Base-by-base conservation (phyloP, 805 yeast species). In the Cyberlindnera samutprakarnensis region DNA sequence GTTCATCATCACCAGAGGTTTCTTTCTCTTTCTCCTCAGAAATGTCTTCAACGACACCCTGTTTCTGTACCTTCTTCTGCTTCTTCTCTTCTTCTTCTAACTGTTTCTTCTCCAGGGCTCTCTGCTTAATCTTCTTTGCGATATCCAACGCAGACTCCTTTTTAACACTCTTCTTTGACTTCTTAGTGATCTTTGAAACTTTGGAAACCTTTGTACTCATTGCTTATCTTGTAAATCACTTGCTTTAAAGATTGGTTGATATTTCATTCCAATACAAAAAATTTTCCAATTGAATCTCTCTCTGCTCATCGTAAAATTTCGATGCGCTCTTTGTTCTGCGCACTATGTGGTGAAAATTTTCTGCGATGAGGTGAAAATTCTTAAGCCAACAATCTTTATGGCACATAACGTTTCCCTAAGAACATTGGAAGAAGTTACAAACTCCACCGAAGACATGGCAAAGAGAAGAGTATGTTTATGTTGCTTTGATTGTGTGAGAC, bases 91-190 rank as follows among this genome's bases (percentile, higher is more conserved):
- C 27, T 27, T 29, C 33, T 37, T 27, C 33, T 33, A 32, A 37
- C 29, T 34, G 22, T 23, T 42, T 35, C 15, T 44, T 46, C 13
- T 40, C 43, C 25, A 65, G 34, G 4, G 70, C 69, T 32, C 61
- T 62, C 26, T 58, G 56, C 33, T 59, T 65, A 30, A 76, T 72
- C 50, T 72, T 74, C 42, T 71, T 76, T 2, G 80, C 83, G 28
- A 76, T 59, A 6, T 70, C 67, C 25, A 64, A 54, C 11, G 67
- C 64, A 28, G 64, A 63, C 27, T 53, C 53, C 33, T 51, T 54
- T 35, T 47, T 51, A 3, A 36, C 18, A 18, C 51, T 35, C 36
- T 61, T 66, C 19, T 33, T 31, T 16, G 30, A 18, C 31, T 36
- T 47, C 38, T 48, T 49, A 14, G 37, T 30, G 21, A 47, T 32